These are phyloP conservation scores for Hypoxylon cercidicola DNA, from an alignment of 495 filamentous ascomycete genomes.

Conservation along the genomic window DNA sequence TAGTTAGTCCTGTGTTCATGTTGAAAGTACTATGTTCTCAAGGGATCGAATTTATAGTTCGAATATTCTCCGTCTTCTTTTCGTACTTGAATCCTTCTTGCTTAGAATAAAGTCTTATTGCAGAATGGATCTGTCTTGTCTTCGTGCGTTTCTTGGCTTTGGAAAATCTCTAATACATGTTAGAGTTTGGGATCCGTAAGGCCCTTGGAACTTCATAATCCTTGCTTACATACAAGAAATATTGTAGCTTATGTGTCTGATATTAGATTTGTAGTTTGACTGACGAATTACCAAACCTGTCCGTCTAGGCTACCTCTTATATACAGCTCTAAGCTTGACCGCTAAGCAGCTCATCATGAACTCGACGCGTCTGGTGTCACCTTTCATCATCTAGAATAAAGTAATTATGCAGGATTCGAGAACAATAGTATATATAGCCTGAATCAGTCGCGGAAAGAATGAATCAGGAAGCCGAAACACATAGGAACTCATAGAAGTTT, in stretches of 20 bases:
- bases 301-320: neutral
- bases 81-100: too few species aligned
- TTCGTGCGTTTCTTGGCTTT: too few species aligned
- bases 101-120: too few species aligned
- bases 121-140: too few species aligned
- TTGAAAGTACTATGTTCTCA: too few species aligned
- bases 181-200: too few species aligned
- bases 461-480: neutral
- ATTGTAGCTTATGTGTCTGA: neutral
- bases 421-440: neutral
- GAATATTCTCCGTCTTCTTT: too few species aligned
- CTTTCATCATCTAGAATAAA: constrained; percentile 23
- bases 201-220: too few species aligned
- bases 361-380: constrained; percentile 4
- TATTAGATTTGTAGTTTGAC: neutral
- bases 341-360: neutral
- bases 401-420: constrained; percentile 9
- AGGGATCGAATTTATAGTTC: too few species aligned
- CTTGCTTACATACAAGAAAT: too few species aligned
- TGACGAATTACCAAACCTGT: neutral
- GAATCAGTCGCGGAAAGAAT: neutral
- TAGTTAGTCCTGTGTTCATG: neutral
- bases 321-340: neutral
- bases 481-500: neutral
- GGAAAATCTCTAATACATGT: too few species aligned